These are phyloP conservation scores for Ceratocystis ficicola DNA, from an alignment of 2,329 filamentous ascomycete species.

Conservation along the genomic window DNA sequence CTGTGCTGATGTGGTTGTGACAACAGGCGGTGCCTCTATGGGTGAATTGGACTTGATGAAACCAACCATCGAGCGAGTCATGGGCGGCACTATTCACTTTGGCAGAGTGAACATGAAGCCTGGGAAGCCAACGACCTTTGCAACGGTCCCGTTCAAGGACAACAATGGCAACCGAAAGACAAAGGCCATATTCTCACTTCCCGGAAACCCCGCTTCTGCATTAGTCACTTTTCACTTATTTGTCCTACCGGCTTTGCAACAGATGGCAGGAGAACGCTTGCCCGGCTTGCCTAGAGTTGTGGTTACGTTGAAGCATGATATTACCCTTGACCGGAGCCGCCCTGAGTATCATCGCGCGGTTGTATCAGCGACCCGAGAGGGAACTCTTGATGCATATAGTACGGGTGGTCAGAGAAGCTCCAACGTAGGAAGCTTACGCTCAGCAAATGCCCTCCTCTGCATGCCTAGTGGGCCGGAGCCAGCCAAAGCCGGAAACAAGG, in stretches of 20 bases:
- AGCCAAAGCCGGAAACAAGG: slow-evolving; percentile 55
- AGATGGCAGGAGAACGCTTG: slow-evolving; percentile 55
- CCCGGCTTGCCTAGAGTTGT: slow-evolving; percentile 59
- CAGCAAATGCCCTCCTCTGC: slow-evolving; percentile 76
- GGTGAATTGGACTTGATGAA: slow-evolving; percentile 94
- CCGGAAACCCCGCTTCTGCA: slow-evolving; percentile 87
- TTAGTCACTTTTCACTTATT: slow-evolving; percentile 91
- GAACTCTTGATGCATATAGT: slow-evolving; percentile 59
- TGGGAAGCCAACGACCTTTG: slow-evolving; percentile 94
- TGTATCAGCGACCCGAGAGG: slow-evolving; percentile 53
- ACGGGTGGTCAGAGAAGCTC: slow-evolving; percentile 88
- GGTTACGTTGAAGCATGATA: slow-evolving; percentile 59
- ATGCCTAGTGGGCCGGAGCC: slow-evolving; percentile 53
- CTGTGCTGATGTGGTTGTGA: slow-evolving; percentile 69
- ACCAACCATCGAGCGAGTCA: slow-evolving; percentile 78
- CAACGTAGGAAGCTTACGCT: slow-evolving; percentile 73
- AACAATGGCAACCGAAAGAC: slow-evolving; percentile 40
- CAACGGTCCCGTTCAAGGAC: slow-evolving; percentile 59
- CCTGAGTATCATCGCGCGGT: slow-evolving; percentile 85
- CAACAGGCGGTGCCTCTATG: slow-evolving; percentile 93
- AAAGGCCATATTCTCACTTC: slow-evolving; percentile 76
- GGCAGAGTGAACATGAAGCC: slow-evolving; percentile 96
- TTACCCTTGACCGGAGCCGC: slow-evolving; percentile 60
- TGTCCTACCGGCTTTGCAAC: slow-evolving; percentile 75
- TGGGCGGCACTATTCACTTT: slow-evolving; percentile 91